phyloP scores from a whole-genome alignment of 108 stramenopile genomes.

The Conticribra weissflogii region DNA sequence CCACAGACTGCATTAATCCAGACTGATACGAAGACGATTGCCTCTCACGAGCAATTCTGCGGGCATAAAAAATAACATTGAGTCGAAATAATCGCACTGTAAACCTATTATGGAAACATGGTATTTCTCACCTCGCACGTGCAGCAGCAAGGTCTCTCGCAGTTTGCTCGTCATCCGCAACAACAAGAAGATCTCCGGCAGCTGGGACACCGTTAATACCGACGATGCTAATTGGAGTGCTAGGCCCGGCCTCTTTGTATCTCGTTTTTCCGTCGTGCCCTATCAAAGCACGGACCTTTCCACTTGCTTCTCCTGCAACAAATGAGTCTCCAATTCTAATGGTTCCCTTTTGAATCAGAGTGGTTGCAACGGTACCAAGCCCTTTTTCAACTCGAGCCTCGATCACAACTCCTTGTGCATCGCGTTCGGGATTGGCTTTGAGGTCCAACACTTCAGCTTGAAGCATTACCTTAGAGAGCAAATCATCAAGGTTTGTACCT shows the following conservation, averaged over 20 bases:
- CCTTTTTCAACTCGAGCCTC: conserved; percentile 94
- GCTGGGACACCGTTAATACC: conserved; percentile 87
- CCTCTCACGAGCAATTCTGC: conserved; percentile 76
- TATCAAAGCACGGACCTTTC: conserved; percentile 87
- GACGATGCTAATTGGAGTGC: conserved; percentile 84
- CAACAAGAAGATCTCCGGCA: conserved; percentile 90
- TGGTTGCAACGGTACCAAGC: conserved; percentile 93
- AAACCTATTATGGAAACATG: not conserved
- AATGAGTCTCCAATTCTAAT: conserved; percentile 92
- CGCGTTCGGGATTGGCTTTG: conserved; percentile 85
- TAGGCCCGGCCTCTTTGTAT: conserved; percentile 89
- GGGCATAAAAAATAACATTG: conserved; percentile 2
- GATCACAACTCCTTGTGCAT: conserved; percentile 92
- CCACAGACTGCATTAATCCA: conserved; percentile 80
- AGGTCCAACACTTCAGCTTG: conserved; percentile 96
- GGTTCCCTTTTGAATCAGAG: conserved; percentile 95
- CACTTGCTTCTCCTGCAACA: conserved; percentile 91
- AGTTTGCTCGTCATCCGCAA: conserved; percentile 78
- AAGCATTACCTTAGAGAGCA: conserved; percentile 92
- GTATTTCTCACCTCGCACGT: conserved; percentile 65
- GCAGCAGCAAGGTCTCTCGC: conserved; percentile 81
- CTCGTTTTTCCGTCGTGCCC: conserved; percentile 82
- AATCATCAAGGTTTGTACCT: conserved; percentile 91
- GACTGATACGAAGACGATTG: conserved; percentile 77
- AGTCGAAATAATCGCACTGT: not conserved